phyloP scores from a whole-genome alignment of 148 eudicot genomes.

The Rhododendron kiyosumense region DNA sequence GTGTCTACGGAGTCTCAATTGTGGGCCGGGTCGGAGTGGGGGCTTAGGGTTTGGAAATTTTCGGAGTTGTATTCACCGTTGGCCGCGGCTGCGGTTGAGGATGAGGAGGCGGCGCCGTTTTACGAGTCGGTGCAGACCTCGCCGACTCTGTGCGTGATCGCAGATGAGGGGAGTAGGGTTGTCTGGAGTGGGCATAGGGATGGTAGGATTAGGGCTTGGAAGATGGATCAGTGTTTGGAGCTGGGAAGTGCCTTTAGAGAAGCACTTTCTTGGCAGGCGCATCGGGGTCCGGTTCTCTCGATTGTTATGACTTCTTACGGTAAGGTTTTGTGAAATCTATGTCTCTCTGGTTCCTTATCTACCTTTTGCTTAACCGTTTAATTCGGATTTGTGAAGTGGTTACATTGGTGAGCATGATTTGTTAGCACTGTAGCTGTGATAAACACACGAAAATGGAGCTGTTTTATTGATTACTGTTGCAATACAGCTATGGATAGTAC shows the following conservation, averaged over 20 bases:
- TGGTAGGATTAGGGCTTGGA: constrained; percentile 87
- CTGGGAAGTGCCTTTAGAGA: constrained; percentile 38
- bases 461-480: not conserved
- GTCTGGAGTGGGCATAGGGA: constrained; percentile 90
- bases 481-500: too few relatives aligned
- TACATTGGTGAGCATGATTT: not conserved
- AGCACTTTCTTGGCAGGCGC: constrained; percentile 87
- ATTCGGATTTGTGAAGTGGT: not conserved
- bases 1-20: constrained; percentile 36
- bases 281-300: constrained; percentile 65
- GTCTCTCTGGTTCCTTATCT: not conserved
- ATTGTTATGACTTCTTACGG: constrained; percentile 72
- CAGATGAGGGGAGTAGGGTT: constrained; percentile 48
- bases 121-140: constrained; percentile 36
- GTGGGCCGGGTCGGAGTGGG: constrained; percentile 79
- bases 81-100: constrained; percentile 22
- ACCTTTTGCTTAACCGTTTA: not conserved
- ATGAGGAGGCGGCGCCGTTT: constrained; percentile 60
- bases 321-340: constrained; percentile 19
- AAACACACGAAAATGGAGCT: not conserved
- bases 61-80: constrained; percentile 33
- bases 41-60: constrained; percentile 63
- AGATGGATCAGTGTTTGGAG: constrained; percentile 37
- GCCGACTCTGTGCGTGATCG: constrained; percentile 55
- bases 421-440: not conserved